Percentiles rank a stretch among this genome's conserved stretches.
These are phyloP conservation scores for Penicillium ochrochloron DNA, from an alignment of 495 filamentous ascomycete species.

Conservation along the genomic window DNA sequence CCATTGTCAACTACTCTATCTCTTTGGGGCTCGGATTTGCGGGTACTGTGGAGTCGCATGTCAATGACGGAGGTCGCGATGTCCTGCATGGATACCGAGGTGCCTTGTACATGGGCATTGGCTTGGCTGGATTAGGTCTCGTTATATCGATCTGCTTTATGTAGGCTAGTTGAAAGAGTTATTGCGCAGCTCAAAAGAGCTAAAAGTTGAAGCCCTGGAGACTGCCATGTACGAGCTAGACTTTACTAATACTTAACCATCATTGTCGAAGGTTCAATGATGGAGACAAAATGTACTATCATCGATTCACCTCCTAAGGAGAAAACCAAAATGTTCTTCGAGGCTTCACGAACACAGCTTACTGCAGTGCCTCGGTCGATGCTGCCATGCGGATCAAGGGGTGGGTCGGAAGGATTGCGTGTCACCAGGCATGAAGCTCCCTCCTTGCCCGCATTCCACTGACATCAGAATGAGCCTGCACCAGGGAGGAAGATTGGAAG, in stretches of 20 bases:
- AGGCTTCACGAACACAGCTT: not conserved
- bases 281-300: not conserved
- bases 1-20: constrained; percentile 65
- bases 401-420: constrained; percentile 5
- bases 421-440: constrained; percentile 10
- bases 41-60: constrained; percentile 59
- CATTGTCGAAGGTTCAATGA: not conserved
- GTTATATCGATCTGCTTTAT: not conserved
- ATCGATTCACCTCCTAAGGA: not conserved
- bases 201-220: not conserved
- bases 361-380: not conserved
- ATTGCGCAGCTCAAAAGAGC: not conserved
- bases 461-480: constrained; percentile 16
- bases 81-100: constrained; percentile 58
- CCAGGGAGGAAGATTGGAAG: not conserved
- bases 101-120: constrained; percentile 62
- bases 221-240: not conserved
- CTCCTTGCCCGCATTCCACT: constrained; percentile 22
- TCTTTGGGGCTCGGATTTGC: constrained; percentile 64
- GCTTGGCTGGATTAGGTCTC: constrained; percentile 19
- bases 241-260: not conserved
- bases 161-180: not conserved
- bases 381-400: constrained; percentile 12
- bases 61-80: constrained; percentile 50
- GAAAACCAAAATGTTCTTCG: not conserved